These are phyloP conservation scores for Blastobotrys terrestris DNA, from an alignment of 805 yeast genomes.

Conservation along the genomic window DNA sequence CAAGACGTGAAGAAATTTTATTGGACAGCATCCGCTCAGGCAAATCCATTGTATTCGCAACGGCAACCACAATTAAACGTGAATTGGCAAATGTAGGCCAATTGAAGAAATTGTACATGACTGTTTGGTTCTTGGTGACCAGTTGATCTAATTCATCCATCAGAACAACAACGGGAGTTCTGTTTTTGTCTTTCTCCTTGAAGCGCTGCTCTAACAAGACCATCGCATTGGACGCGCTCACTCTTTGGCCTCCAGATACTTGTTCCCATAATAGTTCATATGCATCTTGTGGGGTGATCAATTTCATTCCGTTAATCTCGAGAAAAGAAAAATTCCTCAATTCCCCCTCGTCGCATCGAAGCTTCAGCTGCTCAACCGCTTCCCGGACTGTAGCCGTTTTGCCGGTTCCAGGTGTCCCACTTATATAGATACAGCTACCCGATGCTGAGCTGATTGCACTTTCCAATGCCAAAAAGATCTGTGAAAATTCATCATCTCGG, in stretches of 20 bases:
- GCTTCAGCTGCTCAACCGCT: conserved; percentile 63
- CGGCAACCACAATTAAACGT: conserved; percentile 79
- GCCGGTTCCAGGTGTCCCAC: conserved; percentile 98
- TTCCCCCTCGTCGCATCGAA: conserved; percentile 34
- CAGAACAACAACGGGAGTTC: conserved; percentile 62
- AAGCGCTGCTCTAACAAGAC: conserved; percentile 68
- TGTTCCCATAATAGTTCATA: conserved; percentile 81
- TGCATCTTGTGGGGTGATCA: conserved; percentile 71
- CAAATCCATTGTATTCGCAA: conserved; percentile 95
- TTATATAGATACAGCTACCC: conserved; percentile 82
- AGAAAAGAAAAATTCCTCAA: conserved; percentile 56
- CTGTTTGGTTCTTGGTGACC: conserved; percentile 72
- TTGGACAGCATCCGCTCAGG: conserved; percentile 86
- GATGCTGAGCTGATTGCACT: conserved; percentile 61
- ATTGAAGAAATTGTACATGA: conserved; percentile 92
- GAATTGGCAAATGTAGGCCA: conserved; percentile 90
- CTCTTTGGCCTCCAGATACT: conserved; percentile 48
- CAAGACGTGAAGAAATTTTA: conserved; percentile 86
- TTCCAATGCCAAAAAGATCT: conserved; percentile 62
- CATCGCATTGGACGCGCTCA: conserved; percentile 60
- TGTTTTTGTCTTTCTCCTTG: conserved; percentile 27
- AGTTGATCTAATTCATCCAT: conserved; percentile 93
- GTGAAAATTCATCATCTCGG: conserved; percentile 74
- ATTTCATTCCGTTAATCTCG: conserved; percentile 87
- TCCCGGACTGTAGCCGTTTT: conserved; percentile 91